Evolutionary conservation across 1,139 yeast genomes (phyloP).

Genomic region (Candida pseudocylindracea): DNA sequence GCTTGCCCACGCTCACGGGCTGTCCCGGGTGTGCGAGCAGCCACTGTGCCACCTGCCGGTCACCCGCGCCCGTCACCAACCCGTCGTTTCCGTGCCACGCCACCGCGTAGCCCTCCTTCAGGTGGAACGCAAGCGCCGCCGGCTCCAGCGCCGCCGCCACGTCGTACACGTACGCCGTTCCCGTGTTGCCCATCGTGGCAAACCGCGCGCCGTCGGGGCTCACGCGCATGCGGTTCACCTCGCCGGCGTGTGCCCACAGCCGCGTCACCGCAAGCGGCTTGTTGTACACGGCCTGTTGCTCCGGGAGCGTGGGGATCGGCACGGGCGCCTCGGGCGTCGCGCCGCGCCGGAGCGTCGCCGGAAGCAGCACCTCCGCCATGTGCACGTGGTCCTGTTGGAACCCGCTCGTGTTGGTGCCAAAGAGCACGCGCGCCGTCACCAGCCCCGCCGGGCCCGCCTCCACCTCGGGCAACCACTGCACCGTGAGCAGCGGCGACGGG

Average conservation of each 20-base stretch:
- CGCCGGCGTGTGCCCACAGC: slow-evolving; percentile 32
- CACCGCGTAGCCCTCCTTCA: slow-evolving; percentile 44
- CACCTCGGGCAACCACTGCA: slow-evolving; percentile 23
- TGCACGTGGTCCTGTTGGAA: slow-evolving; percentile 19
- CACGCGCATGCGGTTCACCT: slow-evolving; percentile 22
- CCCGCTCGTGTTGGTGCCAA: slow-evolving; percentile 24
- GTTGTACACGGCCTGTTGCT: background rate
- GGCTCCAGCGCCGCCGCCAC: background rate
- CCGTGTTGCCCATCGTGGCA: slow-evolving; percentile 28
- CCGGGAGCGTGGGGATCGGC: too few relatives aligned
- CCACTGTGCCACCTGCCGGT: slow-evolving; percentile 51
- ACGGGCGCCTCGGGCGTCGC: too few relatives aligned
- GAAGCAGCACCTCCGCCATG: slow-evolving; percentile 22
- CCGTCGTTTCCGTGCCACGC: slow-evolving; percentile 32
- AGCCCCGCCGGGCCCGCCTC: slow-evolving; percentile 10
- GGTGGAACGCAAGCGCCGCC: slow-evolving; percentile 20
- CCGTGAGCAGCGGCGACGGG: slow-evolving; percentile 34
- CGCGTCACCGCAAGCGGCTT: slow-evolving; percentile 11
- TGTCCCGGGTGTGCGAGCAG: slow-evolving; percentile 7
- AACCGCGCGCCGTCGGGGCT: slow-evolving; percentile 14
- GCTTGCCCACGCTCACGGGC: slow-evolving; percentile 23
- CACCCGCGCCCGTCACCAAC: slow-evolving; percentile 47
- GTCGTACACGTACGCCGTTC: slow-evolving; percentile 21
- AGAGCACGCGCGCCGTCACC: slow-evolving; percentile 17
- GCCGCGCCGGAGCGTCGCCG: slow-evolving; percentile 15